phyloP scores from a whole-genome alignment of 768 basidiomycete genomes.

The Tricholoma sp. region DNA sequence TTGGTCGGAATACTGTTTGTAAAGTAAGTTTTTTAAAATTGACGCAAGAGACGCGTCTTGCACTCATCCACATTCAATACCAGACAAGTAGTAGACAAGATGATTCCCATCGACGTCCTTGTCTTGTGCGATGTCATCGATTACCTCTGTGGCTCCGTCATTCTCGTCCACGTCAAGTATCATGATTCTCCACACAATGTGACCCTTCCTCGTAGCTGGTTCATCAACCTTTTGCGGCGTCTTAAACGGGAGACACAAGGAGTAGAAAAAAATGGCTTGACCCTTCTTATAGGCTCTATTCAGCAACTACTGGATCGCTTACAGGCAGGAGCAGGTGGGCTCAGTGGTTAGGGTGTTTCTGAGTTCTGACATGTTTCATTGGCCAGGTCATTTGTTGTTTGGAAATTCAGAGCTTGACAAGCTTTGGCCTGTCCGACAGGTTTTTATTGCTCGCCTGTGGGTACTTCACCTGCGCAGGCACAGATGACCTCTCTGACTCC shows the following conservation, averaged over 20 bases:
- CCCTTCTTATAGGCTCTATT: constrained; percentile 15
- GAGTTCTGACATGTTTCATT: not conserved
- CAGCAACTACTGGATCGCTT: constrained; percentile 23
- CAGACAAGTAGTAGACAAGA: constrained; percentile 40
- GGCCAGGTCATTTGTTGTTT: constrained; percentile 24
- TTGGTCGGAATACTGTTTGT: constrained; percentile 34
- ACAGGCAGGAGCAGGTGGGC: constrained; percentile 24
- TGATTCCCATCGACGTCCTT: constrained; percentile 37
- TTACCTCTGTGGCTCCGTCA: constrained; percentile 35
- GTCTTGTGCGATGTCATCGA: constrained; percentile 52
- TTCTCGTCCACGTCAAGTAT: constrained; percentile 23
- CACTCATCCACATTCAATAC: not conserved
- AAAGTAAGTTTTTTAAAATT: constrained; percentile 25
- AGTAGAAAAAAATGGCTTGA: constrained; percentile 5
- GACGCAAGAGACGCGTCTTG: not conserved
- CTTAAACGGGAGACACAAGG: constrained; percentile 13
- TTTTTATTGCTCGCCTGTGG: constrained; percentile 47
- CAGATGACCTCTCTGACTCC: not conserved
- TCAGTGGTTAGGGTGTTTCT: not conserved
- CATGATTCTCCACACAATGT: constrained; percentile 45
- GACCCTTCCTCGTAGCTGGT: constrained; percentile 52
- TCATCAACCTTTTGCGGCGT: constrained; percentile 17
- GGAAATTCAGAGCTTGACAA: constrained; percentile 17
- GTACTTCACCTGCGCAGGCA: constrained; percentile 14
- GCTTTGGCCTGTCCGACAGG: constrained; percentile 21